phyloP scores from a whole-genome alignment of 1,139 yeast species.

The Yamadazyma mexicana region DNA sequence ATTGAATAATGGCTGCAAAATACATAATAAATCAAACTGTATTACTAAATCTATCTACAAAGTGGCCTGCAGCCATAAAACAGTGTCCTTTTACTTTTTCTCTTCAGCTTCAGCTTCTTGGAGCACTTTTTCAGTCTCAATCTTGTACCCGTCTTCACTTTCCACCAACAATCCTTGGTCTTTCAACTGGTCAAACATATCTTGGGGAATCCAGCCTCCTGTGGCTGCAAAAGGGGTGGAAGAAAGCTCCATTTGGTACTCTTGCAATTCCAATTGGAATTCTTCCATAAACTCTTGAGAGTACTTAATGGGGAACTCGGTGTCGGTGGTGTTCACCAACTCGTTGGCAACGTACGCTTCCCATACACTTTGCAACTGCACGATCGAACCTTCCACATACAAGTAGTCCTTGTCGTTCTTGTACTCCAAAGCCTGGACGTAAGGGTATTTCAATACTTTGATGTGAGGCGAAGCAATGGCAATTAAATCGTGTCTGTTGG shows the following conservation, averaged over 20 bases:
- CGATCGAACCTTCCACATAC: slow-evolving; percentile 63
- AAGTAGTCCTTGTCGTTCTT: slow-evolving; percentile 64
- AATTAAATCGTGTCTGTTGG: slow-evolving; percentile 62
- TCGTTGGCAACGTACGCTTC: slow-evolving; percentile 64
- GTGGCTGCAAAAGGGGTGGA: slow-evolving; percentile 85
- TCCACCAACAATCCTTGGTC: slow-evolving; percentile 62
- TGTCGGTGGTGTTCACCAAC: slow-evolving; percentile 47
- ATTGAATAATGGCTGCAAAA: too few relatives aligned
- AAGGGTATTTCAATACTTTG: slow-evolving; percentile 66
- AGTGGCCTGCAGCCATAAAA: too few relatives aligned
- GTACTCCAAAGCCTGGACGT: slow-evolving; percentile 62
- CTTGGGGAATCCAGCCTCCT: slow-evolving; percentile 95
- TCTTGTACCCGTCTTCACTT: slow-evolving; percentile 34
- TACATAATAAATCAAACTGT: too few relatives aligned
- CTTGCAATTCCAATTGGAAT: slow-evolving; percentile 59
- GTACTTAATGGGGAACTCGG: slow-evolving; percentile 59
- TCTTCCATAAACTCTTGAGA: slow-evolving; percentile 54
- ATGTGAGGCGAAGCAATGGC: slow-evolving; percentile 79
- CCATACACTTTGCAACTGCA: slow-evolving; percentile 79
- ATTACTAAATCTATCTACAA: too few relatives aligned
- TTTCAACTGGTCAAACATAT: slow-evolving; percentile 71
- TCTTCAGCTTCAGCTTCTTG: slow-evolving; percentile 14
- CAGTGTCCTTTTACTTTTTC: too few relatives aligned
- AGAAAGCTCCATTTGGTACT: slow-evolving; percentile 66
- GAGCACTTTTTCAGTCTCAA: slow-evolving; percentile 42